Evolutionary conservation across 176 grass and related monocot species (phyloP).

Genomic region (Tuctoria greenei): DNA sequence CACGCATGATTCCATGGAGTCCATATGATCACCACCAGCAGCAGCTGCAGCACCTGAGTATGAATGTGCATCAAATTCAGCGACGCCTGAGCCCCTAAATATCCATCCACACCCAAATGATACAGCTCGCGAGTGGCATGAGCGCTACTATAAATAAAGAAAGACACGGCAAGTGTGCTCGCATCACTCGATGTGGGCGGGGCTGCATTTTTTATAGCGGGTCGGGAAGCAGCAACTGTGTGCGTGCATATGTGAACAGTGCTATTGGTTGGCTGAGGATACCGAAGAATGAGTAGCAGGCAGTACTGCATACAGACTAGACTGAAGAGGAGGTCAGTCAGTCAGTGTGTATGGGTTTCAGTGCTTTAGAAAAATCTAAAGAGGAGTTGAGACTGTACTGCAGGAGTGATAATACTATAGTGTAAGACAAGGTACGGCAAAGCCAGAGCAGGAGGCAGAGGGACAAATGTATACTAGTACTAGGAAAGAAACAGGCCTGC

Average conservation of each 20-base stretch:
- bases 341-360: conserved; percentile 69
- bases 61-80: conserved; percentile 53
- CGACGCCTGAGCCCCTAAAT: conserved; percentile 18
- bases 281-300: conserved; percentile 42
- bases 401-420: no score
- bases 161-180: no score
- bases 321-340: conserved; percentile 33
- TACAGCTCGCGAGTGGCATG: conserved; percentile 48
- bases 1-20: conserved; percentile 87
- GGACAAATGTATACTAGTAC: no score
- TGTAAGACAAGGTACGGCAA: no score
- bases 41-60: conserved; percentile 15
- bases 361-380: conserved; percentile 55
- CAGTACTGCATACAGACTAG: conserved; percentile 9
- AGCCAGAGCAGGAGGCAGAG: conserved; percentile 48
- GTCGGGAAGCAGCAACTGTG: conserved; percentile 15
- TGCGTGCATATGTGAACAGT: conserved; percentile 30
- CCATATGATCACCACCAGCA: conserved; percentile 56
- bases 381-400: conserved; percentile 33
- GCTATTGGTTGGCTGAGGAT: conserved; percentile 25
- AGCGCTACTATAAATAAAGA: no score
- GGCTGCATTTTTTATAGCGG: conserved; percentile 40
- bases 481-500: conserved; percentile 52
- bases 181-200: no score
- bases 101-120: conserved; percentile 39